Evolutionary conservation across 495 filamentous ascomycete genomes (phyloP), one percentile per base, ranked within the genome.

Genomic region (Xylaria castorea): DNA sequence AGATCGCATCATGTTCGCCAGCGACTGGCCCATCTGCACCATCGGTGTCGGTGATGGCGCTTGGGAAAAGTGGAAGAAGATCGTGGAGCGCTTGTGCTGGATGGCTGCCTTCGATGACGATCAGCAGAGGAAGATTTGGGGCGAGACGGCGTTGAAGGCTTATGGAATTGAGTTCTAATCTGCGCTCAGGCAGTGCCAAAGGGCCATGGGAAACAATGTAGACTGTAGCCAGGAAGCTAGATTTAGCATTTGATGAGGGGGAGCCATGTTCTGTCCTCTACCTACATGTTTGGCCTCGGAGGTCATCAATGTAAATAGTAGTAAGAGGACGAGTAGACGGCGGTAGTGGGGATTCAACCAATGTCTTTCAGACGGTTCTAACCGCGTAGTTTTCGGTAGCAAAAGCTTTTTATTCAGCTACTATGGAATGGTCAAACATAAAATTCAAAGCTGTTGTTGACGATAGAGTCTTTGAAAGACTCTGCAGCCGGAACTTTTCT

Each of bases 1-100:
- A 1, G 78, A 83, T n/a, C 83, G 93, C 61, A 86, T 94, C 68
- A 94, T 97, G 90, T 97, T 94, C 80, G 94, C 91, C 5, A 93
- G 91, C 62, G 93, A 97, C 78, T 97, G 94, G 94, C 94, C 93
- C 2, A 91, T 97, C 5, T 95, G 94, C 81, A 93, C 91, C 73
- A 76, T 92, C 25, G 87, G 87, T 3, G 89, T 90, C 4, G 89
- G 88, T 40, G 79, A 83, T n/a, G 81, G 75, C 22, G 79, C 85
- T 30, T 89, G 88, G 88, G 77, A 77, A 65, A 88, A 87, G 77
- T 89, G 87, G 91, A 87, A 82, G 77, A 80, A 80, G 63, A 82
- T 91, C 18, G 88, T 91, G 40, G 88, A 92, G 71, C 82, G 81
- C 68, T 78, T 92, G 36, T 87, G 93, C 77, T 84, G 87, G 57